phyloP scores from a whole-genome alignment of 2,329 filamentous ascomycete genomes.

The Phyllosticta capitalensis region DNA sequence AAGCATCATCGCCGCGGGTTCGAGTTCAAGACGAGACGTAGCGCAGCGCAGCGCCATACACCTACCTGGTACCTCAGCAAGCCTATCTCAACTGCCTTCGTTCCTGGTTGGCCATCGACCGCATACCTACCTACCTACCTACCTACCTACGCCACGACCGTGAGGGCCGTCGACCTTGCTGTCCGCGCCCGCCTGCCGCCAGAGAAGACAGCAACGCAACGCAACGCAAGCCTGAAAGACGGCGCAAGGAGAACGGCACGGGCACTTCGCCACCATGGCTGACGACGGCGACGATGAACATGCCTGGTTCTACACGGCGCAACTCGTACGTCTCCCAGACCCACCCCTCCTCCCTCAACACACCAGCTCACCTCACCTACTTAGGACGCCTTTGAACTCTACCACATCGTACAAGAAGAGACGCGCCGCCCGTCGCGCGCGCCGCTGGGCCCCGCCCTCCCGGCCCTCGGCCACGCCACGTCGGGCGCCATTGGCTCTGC shows the following conservation, averaged over 20 bases:
- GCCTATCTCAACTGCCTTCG: too few relatives aligned
- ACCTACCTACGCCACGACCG: too few relatives aligned
- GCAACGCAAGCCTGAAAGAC: neutral
- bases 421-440: conserved; percentile 10
- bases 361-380: neutral
- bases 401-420: conserved; percentile 32
- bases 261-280: neutral
- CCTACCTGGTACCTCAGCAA: too few relatives aligned
- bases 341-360: neutral
- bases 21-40: too few relatives aligned
- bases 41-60: too few relatives aligned
- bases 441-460: conserved; percentile 43
- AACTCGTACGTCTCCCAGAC: conserved; percentile 12
- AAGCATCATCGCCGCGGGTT: too few relatives aligned
- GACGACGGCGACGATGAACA: conserved; percentile 11
- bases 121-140: too few relatives aligned
- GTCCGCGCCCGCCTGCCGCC: too few relatives aligned
- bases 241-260: neutral
- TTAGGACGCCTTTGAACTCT: conserved; percentile 35
- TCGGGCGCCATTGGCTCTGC: conserved; percentile 72
- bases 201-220: too few relatives aligned
- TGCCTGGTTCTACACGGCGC: conserved; percentile 25
- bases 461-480: conserved; percentile 70
- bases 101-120: too few relatives aligned
- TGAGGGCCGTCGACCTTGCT: too few relatives aligned